Conservation (phyloP, 768 basidiomycete genomes). For the Pleurotus sapidus region DNA sequence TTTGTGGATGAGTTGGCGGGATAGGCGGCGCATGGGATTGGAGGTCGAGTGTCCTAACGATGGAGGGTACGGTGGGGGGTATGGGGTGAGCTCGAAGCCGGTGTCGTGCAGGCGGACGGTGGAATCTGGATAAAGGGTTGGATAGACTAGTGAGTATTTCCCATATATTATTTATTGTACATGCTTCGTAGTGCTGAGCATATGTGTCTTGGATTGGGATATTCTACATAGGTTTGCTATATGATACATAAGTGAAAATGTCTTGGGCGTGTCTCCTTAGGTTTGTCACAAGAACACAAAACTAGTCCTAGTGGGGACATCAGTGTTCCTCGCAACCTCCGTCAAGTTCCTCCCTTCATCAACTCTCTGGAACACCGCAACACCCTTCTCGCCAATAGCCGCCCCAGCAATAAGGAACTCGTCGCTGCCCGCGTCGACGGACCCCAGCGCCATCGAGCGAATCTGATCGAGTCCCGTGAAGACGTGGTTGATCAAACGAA, state of each 20-base stretch:
- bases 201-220: too few relatives aligned
- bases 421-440: slow-evolving; percentile 35
- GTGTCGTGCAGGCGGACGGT: background rate
- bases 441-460: slow-evolving; percentile 49
- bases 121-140: background rate
- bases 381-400: slow-evolving; percentile 49
- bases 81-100: background rate
- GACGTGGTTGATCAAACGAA: slow-evolving; percentile 46
- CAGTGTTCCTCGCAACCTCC: slow-evolving; percentile 51
- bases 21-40: slow-evolving; percentile 19
- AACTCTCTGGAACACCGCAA: slow-evolving; percentile 53
- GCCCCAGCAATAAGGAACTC: slow-evolving; percentile 56
- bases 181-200: too few relatives aligned
- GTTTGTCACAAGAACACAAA: slow-evolving; percentile 32
- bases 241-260: too few relatives aligned
- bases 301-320: slow-evolving; percentile 46
- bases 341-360: slow-evolving; percentile 49
- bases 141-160: too few relatives aligned
- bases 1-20: slow-evolving; percentile 50
- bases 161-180: too few relatives aligned
- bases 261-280: too few relatives aligned
- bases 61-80: background rate
- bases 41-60: background rate
- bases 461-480: slow-evolving; percentile 55
- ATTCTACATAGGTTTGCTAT: too few relatives aligned